Conservation (phyloP, 495 filamentous ascomycete genomes). For the Talaromyces thailandensis region DNA sequence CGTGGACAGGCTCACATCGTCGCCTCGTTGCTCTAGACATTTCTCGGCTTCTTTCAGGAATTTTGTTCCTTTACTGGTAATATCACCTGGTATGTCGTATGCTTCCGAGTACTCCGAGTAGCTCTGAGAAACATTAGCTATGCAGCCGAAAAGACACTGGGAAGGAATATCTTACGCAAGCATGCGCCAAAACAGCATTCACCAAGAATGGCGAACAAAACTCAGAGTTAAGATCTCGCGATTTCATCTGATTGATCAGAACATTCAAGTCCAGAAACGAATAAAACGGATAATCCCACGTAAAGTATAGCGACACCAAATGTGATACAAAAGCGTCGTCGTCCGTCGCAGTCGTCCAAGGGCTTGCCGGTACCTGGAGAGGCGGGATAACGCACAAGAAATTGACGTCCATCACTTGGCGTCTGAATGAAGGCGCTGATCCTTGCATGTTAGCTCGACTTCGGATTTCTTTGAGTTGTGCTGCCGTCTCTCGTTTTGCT, state of each 20-base stretch:
- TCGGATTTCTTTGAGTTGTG: slow-evolving; percentile 24
- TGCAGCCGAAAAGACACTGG: not conserved
- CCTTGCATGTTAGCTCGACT: slow-evolving; percentile 25
- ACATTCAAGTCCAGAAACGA: slow-evolving; percentile 37
- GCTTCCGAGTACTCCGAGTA: slow-evolving; percentile 38
- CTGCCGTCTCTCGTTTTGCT: slow-evolving; percentile 11
- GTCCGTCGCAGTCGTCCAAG: slow-evolving; percentile 44
- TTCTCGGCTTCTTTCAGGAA: slow-evolving; percentile 37
- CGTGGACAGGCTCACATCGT: slow-evolving; percentile 22
- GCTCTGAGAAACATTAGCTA: slow-evolving; percentile 16
- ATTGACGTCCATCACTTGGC: slow-evolving; percentile 40
- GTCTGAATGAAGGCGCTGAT: slow-evolving; percentile 23
- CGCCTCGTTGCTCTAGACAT: slow-evolving; percentile 13
- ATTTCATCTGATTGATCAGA: slow-evolving; percentile 38
- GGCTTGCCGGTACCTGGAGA: slow-evolving; percentile 32
- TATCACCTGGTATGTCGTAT: slow-evolving; percentile 32
- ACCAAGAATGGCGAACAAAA: slow-evolving; percentile 47
- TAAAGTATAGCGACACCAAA: slow-evolving; percentile 44
- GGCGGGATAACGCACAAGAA: slow-evolving; percentile 33
- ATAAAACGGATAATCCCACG: slow-evolving; percentile 46
- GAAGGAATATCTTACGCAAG: slow-evolving; percentile 28
- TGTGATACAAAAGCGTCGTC: slow-evolving; percentile 44
- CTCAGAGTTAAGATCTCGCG: slow-evolving; percentile 19
- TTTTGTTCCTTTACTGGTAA: slow-evolving; percentile 31
- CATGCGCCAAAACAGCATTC: slow-evolving; percentile 43